Percentiles rank a stretch among this genome's conserved stretches.
These are phyloP conservation scores for Mycena indigotica DNA, from an alignment of 768 basidiomycete genomes.

Conservation along the genomic window DNA sequence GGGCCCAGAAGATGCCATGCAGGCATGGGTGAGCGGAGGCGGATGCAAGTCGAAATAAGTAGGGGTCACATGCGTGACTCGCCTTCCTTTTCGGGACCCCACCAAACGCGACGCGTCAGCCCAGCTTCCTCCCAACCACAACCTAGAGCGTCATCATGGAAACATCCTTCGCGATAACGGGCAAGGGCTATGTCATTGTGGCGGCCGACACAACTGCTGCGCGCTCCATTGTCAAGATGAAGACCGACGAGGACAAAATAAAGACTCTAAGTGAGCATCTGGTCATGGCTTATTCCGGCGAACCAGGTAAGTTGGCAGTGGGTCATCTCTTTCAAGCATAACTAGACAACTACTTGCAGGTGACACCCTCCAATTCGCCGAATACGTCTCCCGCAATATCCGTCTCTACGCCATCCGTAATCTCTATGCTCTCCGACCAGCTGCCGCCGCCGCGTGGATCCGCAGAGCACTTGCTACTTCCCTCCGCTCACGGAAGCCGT, in stretches of 20 bases:
- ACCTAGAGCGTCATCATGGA: conserved; percentile 60
- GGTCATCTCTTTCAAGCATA: conserved; percentile 3
- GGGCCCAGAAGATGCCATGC: not conserved
- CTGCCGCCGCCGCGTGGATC: conserved; percentile 94
- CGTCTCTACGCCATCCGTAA: conserved; percentile 96
- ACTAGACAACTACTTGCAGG: too few species aligned
- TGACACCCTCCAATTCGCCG: conserved; percentile 95
- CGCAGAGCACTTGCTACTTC: conserved; percentile 88
- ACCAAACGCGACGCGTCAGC: not conserved
- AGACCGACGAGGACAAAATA: conserved; percentile 95
- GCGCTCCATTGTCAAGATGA: conserved; percentile 97
- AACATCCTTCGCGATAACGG: conserved; percentile 86
- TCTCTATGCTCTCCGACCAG: conserved; percentile 83
- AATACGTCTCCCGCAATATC: conserved; percentile 94
- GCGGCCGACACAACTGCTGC: conserved; percentile 89
- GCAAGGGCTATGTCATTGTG: conserved; percentile 91
- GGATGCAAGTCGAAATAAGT: not conserved
- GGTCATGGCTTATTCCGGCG: conserved; percentile 93
- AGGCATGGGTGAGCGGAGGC: not conserved
- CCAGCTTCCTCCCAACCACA: not conserved
- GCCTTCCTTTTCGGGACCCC: not conserved
- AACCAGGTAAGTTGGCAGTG: conserved; percentile 64
- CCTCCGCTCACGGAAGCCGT: conserved; percentile 83
- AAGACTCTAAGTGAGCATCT: conserved; percentile 88
- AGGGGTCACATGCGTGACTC: not conserved